Conservation (phyloP, 345 rosid species). For the Sapria himalayana region DNA sequence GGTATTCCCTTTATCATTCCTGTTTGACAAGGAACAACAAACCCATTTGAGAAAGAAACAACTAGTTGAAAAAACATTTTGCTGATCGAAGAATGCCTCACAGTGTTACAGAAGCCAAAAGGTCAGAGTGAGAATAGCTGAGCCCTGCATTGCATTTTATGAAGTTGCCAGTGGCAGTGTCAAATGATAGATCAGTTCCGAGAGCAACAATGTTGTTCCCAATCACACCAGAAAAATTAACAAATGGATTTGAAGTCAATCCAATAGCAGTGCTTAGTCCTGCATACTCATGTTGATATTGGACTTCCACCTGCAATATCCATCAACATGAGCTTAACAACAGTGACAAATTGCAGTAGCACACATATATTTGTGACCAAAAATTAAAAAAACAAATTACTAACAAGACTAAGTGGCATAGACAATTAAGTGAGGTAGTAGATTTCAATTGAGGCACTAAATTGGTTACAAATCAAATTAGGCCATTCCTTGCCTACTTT, state of each 20-base stretch:
- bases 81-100: constrained; percentile 17
- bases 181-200: constrained; percentile 81
- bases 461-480: no score
- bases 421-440: no score
- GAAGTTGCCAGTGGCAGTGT: constrained; percentile 55
- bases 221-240: constrained; percentile 77
- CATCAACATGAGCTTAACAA: no score
- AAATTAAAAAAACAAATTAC: no score
- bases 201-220: constrained; percentile 38
- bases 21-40: constrained; percentile 7
- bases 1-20: constrained; percentile 72
- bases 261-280: constrained; percentile 79
- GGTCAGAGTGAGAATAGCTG: constrained; percentile 42
- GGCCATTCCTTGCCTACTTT: no score
- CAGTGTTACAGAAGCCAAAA: constrained; percentile 61
- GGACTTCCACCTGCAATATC: constrained; percentile 52
- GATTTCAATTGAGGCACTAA: no score
- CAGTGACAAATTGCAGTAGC: no score
- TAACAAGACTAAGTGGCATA: no score
- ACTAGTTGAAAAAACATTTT: no score
- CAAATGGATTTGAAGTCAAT: constrained; percentile 56
- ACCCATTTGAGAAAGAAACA: background rate
- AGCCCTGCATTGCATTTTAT: constrained; percentile 61
- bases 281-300: constrained; percentile 75
- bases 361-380: no score